phyloP scores from a whole-genome alignment of 257 asterid species.

The Marsdenia floribunda region DNA sequence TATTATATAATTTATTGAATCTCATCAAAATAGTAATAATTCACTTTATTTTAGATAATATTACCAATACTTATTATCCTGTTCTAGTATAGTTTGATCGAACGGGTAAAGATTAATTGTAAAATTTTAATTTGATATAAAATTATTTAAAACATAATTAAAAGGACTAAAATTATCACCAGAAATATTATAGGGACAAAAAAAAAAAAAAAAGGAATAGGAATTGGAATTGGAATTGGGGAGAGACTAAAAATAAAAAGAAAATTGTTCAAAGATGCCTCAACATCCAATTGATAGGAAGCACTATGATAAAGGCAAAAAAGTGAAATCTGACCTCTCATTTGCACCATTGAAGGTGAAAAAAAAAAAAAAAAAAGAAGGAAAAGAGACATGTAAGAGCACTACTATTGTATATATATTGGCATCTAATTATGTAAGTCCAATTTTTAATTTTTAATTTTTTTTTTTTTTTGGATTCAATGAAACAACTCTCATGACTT shows the following conservation, averaged over 20 bases:
- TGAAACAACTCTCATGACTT: constrained; percentile 23
- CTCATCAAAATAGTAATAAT: too few species aligned
- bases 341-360: constrained; percentile 43
- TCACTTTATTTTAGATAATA: too few species aligned
- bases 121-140: too few species aligned
- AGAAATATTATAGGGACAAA: too few species aligned
- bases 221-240: neutral
- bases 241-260: neutral
- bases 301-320: constrained; percentile 41
- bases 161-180: too few species aligned
- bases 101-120: too few species aligned
- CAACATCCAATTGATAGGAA: constrained; percentile 28
- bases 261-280: constrained; percentile 14
- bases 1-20: too few species aligned
- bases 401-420: constrained; percentile 4
- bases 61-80: too few species aligned
- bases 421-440: constrained; percentile 6
- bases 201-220: too few species aligned
- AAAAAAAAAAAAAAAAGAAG: too few species aligned
- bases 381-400: constrained; percentile 9
- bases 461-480: neutral
- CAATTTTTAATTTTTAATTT: neutral
- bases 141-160: too few species aligned
- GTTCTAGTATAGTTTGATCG: too few species aligned
- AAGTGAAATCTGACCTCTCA: constrained; percentile 26